Evolutionary conservation across 306 rosid genomes (phyloP).

Genomic region (Fragaria ananassa): DNA sequence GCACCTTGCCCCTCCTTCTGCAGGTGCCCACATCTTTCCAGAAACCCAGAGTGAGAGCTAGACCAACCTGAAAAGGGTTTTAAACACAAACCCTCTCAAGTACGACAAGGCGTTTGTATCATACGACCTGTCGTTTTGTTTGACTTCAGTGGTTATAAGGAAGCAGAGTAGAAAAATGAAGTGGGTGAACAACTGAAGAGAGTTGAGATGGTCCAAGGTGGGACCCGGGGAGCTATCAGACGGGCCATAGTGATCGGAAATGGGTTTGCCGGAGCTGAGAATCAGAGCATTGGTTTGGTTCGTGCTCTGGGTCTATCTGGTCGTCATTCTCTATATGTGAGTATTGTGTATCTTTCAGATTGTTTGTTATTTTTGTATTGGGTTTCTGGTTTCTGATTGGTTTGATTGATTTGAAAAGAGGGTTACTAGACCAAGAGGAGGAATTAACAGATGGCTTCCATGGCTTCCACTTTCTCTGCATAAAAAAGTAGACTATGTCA

Average conservation of each 20-base stretch:
- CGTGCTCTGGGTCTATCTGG: conserved; percentile 80
- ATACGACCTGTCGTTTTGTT: neutral
- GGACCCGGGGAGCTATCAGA: conserved; percentile 43
- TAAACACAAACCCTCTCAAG: neutral
- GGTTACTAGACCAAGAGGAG: conserved; percentile 79
- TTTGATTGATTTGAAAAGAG: conserved; percentile 38
- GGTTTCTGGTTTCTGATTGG: neutral
- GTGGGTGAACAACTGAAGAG: neutral
- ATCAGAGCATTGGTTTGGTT: conserved; percentile 77
- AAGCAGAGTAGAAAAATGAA: neutral
- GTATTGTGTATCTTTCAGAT: conserved; percentile 2
- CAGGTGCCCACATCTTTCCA: conserved; percentile 77
- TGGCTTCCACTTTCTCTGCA: conserved; percentile 89
- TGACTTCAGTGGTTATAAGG: neutral
- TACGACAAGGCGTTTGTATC: neutral
- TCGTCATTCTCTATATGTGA: conserved; percentile 55
- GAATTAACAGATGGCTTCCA: conserved; percentile 71
- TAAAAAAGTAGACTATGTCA: conserved; percentile 38
- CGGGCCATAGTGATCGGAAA: conserved; percentile 82
- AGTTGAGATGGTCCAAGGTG: conserved; percentile 36
- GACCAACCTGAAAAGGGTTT: neutral
- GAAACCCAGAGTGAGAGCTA: neutral
- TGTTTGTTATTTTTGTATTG: neutral
- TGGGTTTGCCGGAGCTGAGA: conserved; percentile 88
- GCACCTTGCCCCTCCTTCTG: conserved; percentile 89